phyloP scores from a whole-genome alignment of 2,329 filamentous ascomycete species.

The Botrytis medusae region DNA sequence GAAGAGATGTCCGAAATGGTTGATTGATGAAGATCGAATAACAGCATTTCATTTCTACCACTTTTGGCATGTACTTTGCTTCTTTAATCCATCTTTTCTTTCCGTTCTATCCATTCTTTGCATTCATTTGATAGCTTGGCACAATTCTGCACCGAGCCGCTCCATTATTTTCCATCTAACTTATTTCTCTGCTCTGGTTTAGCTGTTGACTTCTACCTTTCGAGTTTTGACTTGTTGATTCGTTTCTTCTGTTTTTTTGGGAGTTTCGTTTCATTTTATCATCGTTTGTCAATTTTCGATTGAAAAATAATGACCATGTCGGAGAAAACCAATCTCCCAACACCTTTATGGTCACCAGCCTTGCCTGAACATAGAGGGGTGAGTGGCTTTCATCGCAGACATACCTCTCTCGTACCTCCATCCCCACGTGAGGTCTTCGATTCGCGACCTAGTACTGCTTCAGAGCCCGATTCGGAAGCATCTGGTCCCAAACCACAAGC shows the following conservation, averaged over 20 bases:
- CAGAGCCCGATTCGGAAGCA: slow-evolving; percentile 14
- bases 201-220: background rate
- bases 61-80: background rate
- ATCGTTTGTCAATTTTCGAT: background rate
- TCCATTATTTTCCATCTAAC: background rate
- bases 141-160: background rate
- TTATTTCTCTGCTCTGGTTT: background rate
- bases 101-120: background rate
- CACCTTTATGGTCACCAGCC: background rate
- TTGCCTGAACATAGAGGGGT: background rate
- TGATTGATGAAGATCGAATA: background rate
- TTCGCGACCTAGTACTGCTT: slow-evolving; percentile 11
- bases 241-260: background rate
- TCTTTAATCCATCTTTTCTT: background rate
- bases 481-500: slow-evolving; percentile 29
- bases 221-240: background rate
- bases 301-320: background rate
- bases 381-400: slow-evolving; percentile 15
- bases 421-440: slow-evolving; percentile 12
- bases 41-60: background rate
- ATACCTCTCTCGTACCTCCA: slow-evolving; percentile 11
- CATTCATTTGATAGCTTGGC: background rate
- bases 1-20: background rate
- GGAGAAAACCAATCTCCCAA: slow-evolving; percentile 1
- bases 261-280: background rate